Percentiles rank a stretch among this genome's conserved stretches.
Conservation (phyloP, 169 alveolate genomes). For the Eimeria brunetti region DNA sequence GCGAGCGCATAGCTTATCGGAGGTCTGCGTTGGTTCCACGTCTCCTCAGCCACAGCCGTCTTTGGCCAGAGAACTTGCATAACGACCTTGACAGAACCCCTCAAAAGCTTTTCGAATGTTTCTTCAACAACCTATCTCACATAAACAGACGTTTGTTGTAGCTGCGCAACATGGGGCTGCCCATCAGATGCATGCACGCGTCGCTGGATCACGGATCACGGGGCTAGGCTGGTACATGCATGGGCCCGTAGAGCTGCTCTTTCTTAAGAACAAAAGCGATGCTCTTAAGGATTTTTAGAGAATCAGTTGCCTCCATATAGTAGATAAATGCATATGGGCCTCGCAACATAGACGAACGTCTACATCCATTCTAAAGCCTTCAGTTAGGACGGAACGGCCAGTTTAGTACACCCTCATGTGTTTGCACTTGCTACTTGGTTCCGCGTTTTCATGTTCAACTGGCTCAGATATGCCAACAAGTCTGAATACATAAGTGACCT, state of each 20-base stretch:
- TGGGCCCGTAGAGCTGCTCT: neutral
- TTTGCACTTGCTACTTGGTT: neutral
- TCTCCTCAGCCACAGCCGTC: neutral
- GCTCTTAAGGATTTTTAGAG: neutral
- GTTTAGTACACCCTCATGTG: neutral
- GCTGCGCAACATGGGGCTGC: neutral
- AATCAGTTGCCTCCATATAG: neutral
- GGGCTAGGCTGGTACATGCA: constrained; percentile 33
- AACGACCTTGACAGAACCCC: neutral
- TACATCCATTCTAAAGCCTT: neutral
- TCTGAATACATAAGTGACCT: neutral
- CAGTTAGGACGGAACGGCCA: neutral
- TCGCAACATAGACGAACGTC: neutral
- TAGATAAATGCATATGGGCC: neutral
- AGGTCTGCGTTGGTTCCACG: neutral
- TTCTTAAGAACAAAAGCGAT: neutral
- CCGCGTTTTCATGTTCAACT: neutral
- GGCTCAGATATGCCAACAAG: neutral
- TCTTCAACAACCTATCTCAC: neutral
- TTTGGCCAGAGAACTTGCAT: neutral
- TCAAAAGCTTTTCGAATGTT: neutral
- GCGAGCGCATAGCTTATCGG: neutral
- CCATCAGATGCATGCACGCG: constrained; percentile 68
- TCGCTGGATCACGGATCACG: neutral
- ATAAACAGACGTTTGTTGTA: neutral